Evolutionary conservation across 2,329 filamentous ascomycete species (phyloP), one percentile per base, ranked within the genome.

Genomic region (Alternaria triticina): DNA sequence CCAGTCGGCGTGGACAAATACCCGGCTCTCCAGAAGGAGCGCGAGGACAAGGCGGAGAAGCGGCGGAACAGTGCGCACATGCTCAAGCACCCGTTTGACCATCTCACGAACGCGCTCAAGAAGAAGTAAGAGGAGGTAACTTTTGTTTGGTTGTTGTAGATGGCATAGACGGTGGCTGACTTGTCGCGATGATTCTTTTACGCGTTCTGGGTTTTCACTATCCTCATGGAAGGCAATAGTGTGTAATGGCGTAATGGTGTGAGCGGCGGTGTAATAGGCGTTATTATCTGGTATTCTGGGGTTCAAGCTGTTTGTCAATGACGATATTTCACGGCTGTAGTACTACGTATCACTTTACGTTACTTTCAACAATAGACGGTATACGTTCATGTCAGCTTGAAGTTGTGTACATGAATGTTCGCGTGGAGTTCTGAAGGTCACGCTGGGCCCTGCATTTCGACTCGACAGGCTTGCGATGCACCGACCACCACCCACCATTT

Each of bases 191-290:
- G 50, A 52, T 47, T 60, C 17, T 56, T 51, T 36, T 23, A 30
- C 50, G 44, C 22, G 40, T 25, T 54, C 44, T 13, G 47, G 22
- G 23, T 55, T 43, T 62, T 27, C 27, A 28, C 59, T 51, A 11
- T 17, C 27, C 13, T 47, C 22, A 51, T 36, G 51, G 65, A 68
- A 68, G 63, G 57, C 61, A 62, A 52, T 30, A 64, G 64, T 71
- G 69, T 64, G 73, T 70, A 74, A 69, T 66, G 74, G 74, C 62
- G 66, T 74, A 65, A 59, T 62, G 66, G 61, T 40, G 36, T 22
- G 30, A 69, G 67, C 61, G 63, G 67, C 51, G 72, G 70, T 62
- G 62, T 69, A 72, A 70, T 67, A 57, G 71, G 73, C 67, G 73
- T 68, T 70, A 46, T 23, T 47, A 47, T 64, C 61, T 61, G 51